These are phyloP conservation scores for Leptodontidium sp. DNA, from an alignment of 2,329 filamentous ascomycete genomes.

Conservation along the genomic window DNA sequence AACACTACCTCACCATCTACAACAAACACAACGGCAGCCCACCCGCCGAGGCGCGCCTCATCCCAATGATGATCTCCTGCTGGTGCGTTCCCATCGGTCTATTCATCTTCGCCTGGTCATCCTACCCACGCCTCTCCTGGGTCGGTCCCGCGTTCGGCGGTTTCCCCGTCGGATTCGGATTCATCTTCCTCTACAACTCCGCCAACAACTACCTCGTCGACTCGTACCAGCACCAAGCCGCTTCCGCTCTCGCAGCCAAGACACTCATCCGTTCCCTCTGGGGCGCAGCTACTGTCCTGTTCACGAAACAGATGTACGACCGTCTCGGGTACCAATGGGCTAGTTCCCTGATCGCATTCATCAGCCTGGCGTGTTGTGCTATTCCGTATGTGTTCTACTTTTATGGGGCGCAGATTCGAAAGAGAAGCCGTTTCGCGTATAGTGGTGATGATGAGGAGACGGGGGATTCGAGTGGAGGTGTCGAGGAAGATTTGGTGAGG, in stretches of 20 bases:
- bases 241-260: conserved; percentile 82
- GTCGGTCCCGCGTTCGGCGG: conserved; percentile 65
- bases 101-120: conserved; percentile 74
- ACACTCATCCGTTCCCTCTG: conserved; percentile 82
- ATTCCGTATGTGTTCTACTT: conserved; percentile 87
- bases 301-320: conserved; percentile 83
- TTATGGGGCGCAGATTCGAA: conserved; percentile 76
- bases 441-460: conserved; percentile 60
- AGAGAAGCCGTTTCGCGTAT: conserved; percentile 77
- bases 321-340: conserved; percentile 80
- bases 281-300: conserved; percentile 80
- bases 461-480: conserved; percentile 16
- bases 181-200: conserved; percentile 71
- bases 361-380: conserved; percentile 78
- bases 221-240: conserved; percentile 76
- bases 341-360: conserved; percentile 73
- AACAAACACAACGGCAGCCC: conserved; percentile 73
- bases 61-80: conserved; percentile 83
- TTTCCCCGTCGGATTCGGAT: conserved; percentile 67
- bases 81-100: conserved; percentile 75
- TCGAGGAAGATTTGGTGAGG: conserved; percentile 37
- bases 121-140: conserved; percentile 63
- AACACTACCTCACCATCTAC: conserved; percentile 75
- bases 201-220: conserved; percentile 68
- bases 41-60: conserved; percentile 78